Percentiles rank a stretch among this genome's conserved stretches.
Conservation (phyloP, 2,329 filamentous ascomycete species). For the Hysterium pulicare region DNA sequence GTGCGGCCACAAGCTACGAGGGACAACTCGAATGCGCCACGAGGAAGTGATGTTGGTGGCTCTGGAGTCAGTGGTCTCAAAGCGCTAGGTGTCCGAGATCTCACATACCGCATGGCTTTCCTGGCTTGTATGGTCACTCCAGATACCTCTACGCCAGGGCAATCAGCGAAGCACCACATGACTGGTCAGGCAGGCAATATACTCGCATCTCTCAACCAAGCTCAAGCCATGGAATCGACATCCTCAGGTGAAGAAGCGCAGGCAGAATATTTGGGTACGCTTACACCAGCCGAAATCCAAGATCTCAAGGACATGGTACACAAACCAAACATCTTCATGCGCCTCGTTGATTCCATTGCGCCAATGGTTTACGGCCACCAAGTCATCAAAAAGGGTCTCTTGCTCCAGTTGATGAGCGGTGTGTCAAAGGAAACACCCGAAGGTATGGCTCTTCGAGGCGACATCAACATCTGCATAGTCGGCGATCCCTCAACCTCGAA, state of each 20-base stretch:
- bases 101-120: slow-evolving; percentile 96
- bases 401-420: slow-evolving; percentile 94
- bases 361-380: slow-evolving; percentile 97
- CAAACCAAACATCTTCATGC: slow-evolving; percentile 89
- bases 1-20: slow-evolving; percentile 77
- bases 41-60: slow-evolving; percentile 77
- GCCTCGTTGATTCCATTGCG: slow-evolving; percentile 87
- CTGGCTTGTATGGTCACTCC: slow-evolving; percentile 93
- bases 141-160: slow-evolving; percentile 76
- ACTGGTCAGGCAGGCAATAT: slow-evolving; percentile 79
- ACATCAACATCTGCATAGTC: slow-evolving; percentile 98
- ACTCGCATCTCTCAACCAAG: slow-evolving; percentile 76
- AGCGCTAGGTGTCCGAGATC: slow-evolving; percentile 85
- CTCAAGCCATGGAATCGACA: slow-evolving; percentile 59
- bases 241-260: slow-evolving; percentile 82
- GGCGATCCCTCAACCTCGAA: slow-evolving; percentile 97
- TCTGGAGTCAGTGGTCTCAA: slow-evolving; percentile 85
- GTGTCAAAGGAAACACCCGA: slow-evolving; percentile 88
- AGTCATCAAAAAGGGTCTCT: slow-evolving; percentile 93
- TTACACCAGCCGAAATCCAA: slow-evolving; percentile 83
- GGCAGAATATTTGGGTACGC: slow-evolving; percentile 77
- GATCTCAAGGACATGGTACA: slow-evolving; percentile 93
- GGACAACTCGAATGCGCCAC: slow-evolving; percentile 70
- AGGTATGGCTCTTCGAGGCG: slow-evolving; percentile 91
- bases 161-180: slow-evolving; percentile 64